These are phyloP conservation scores for Podaxis rugospora DNA, from an alignment of 768 basidiomycete genomes.

Conservation along the genomic window DNA sequence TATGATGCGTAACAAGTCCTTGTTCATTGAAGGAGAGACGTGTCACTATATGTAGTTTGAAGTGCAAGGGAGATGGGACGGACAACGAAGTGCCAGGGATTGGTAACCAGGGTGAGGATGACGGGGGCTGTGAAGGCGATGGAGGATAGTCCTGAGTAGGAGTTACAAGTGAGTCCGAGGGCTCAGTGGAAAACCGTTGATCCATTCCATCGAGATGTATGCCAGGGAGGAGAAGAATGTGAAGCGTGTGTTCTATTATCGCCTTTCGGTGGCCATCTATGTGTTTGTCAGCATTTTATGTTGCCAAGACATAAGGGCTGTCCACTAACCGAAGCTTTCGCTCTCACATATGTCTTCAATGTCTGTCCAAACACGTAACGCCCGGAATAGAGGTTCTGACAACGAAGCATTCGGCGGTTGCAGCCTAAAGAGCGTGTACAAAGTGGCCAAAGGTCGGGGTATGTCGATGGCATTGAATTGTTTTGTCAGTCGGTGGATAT, in stretches of 20 bases:
- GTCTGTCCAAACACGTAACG: conserved; percentile 69
- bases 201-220: conserved; percentile 46
- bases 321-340: conserved; percentile 65
- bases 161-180: conserved; percentile 36
- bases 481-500: conserved; percentile 61
- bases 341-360: conserved; percentile 71
- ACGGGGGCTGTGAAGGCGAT: conserved; percentile 23
- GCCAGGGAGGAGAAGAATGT: conserved; percentile 71
- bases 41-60: conserved; percentile 67
- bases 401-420: conserved; percentile 25
- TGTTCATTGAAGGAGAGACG: conserved; percentile 78
- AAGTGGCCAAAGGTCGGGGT: conserved; percentile 60
- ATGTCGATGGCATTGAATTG: conserved; percentile 59
- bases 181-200: conserved; percentile 16
- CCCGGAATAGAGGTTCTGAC: conserved; percentile 51
- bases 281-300: neutral
- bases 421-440: conserved; percentile 52
- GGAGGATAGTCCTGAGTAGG: conserved; percentile 23
- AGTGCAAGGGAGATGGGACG: conserved; percentile 67
- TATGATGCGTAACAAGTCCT: conserved; percentile 74
- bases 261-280: conserved; percentile 70
- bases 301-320: neutral
- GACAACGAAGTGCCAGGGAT: conserved; percentile 56
- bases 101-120: conserved; percentile 42
- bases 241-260: conserved; percentile 77